A percentile compares a stretch with the other conserved stretches of the same genome.
Conservation (phyloP, 495 filamentous ascomycete genomes). For the Tuber melanosporum region DNA sequence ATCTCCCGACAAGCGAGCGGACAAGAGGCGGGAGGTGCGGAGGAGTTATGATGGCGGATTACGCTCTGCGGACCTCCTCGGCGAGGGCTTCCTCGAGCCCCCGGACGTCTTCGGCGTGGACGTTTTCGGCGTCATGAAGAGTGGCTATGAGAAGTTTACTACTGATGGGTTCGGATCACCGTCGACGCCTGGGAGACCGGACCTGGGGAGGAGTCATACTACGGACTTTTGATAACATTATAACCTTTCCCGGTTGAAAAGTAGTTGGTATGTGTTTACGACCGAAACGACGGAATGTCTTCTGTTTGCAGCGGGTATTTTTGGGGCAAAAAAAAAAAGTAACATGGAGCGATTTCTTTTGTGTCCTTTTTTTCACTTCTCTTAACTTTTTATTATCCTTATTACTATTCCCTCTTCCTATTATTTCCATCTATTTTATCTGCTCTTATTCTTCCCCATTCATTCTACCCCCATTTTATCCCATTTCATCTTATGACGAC, state of each 20-base stretch:
- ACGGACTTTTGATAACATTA: slow-evolving; percentile 45
- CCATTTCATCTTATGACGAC: slow-evolving; percentile 11
- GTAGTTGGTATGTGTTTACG: slow-evolving; percentile 7
- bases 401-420: background rate
- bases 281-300: slow-evolving; percentile 32
- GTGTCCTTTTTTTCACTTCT: slow-evolving; percentile 12
- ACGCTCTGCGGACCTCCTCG: slow-evolving; percentile 50
- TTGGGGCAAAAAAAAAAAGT: slow-evolving; percentile 26
- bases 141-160: slow-evolving; percentile 53
- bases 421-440: background rate
- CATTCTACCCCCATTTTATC: background rate
- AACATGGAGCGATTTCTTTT: slow-evolving; percentile 35
- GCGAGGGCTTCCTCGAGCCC: slow-evolving; percentile 49
- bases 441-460: background rate
- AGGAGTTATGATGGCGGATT: slow-evolving; percentile 48
- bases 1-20: slow-evolving; percentile 71
- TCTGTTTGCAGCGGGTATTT: slow-evolving; percentile 33
- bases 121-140: slow-evolving; percentile 84
- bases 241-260: slow-evolving; percentile 8
- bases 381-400: slow-evolving; percentile 12
- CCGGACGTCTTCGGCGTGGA: slow-evolving; percentile 66
- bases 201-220: slow-evolving; percentile 46
- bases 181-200: slow-evolving; percentile 39
- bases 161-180: slow-evolving; percentile 37
- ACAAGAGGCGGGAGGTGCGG: slow-evolving; percentile 34